These are phyloP conservation scores for Pterocarpus macrocarpus DNA, from an alignment of 306 rosid species.

Conservation along the genomic window DNA sequence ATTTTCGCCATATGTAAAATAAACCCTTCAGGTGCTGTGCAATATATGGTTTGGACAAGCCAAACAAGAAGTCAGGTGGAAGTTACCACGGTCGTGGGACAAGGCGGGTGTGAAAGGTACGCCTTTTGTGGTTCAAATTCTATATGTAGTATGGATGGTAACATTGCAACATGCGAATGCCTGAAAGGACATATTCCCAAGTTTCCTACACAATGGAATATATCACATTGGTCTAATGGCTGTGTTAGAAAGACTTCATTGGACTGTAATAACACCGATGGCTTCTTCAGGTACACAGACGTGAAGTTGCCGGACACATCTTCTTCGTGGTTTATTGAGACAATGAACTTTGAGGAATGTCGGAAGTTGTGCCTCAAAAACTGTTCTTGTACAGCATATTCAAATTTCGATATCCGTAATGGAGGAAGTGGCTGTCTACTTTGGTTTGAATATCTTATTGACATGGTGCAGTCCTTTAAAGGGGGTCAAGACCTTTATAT, in stretches of 20 bases:
- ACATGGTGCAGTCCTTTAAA: background rate
- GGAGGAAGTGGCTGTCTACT: background rate
- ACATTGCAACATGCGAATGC: background rate
- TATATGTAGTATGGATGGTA: background rate
- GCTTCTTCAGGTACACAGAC: background rate
- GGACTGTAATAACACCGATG: background rate
- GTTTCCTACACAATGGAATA: no score
- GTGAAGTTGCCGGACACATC: background rate
- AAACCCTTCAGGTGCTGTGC: background rate
- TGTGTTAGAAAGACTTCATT: no score
- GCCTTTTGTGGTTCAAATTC: conserved; percentile 19
- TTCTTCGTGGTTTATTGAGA: background rate
- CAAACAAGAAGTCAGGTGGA: background rate
- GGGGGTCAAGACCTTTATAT: conserved; percentile 51
- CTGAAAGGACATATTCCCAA: background rate
- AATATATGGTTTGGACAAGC: background rate
- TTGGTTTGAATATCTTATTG: conserved; percentile 5
- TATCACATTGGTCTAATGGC: no score
- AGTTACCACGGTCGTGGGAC: no score
- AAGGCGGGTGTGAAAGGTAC: background rate
- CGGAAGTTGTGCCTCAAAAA: background rate
- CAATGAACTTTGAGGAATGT: background rate
- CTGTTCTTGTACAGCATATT: background rate
- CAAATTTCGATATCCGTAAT: background rate
- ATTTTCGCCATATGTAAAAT: background rate